These are phyloP conservation scores for Backusella luteola DNA, from an alignment of 192 early-diverging fungal species.

Conservation along the genomic window DNA sequence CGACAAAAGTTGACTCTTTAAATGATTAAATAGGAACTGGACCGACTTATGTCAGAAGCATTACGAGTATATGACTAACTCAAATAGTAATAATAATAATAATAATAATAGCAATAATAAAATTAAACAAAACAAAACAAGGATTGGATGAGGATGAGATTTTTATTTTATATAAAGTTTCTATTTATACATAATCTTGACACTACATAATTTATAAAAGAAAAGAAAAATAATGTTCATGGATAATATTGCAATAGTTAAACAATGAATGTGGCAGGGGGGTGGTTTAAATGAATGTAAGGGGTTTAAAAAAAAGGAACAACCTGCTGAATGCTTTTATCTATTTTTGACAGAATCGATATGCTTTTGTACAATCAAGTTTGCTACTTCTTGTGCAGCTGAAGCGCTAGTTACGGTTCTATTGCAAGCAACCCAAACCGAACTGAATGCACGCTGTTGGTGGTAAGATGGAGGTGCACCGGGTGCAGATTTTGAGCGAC, in stretches of 20 bases:
- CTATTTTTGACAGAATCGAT: slow-evolving; percentile 14
- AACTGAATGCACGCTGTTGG: slow-evolving; percentile 8
- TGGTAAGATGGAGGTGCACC: slow-evolving; percentile 15
- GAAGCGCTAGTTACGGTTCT: background rate
- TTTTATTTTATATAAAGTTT: slow-evolving; percentile 1
- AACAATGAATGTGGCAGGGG: slow-evolving; percentile 3
- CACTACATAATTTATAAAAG: background rate
- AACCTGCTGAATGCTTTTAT: background rate
- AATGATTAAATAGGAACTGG: slow-evolving; percentile 28
- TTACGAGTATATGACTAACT: slow-evolving; percentile 20
- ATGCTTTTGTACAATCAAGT: slow-evolving; percentile 21
- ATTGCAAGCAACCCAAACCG: slow-evolving; percentile 8
- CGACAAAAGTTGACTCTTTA: background rate
- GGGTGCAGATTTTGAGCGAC: slow-evolving; percentile 20
- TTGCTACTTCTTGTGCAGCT: slow-evolving; percentile 14
- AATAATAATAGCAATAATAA: background rate
- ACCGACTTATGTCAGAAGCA: slow-evolving; percentile 37
- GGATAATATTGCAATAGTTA: slow-evolving; percentile 11
- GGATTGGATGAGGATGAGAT: slow-evolving; percentile 1
- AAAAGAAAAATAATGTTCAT: background rate
- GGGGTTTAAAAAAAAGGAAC: background rate
- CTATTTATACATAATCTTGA: slow-evolving; percentile 9
- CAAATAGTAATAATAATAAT: background rate
- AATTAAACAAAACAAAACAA: background rate
- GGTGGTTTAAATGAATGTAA: background rate